phyloP scores from a whole-genome alignment of 805 yeast genomes.

The Pichia exigua region DNA sequence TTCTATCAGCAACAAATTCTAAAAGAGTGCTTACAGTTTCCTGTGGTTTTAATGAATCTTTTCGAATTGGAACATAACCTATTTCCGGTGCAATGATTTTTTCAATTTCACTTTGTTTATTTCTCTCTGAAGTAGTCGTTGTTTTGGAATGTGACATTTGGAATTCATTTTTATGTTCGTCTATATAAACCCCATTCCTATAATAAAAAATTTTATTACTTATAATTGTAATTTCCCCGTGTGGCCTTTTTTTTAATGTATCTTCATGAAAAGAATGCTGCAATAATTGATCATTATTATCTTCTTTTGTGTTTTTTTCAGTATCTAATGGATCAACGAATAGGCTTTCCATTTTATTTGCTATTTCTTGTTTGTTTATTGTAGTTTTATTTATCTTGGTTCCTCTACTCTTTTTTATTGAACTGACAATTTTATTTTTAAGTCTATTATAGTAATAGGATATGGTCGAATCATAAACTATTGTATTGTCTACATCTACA shows the following conservation, averaged over 20 bases:
- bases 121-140: constrained; percentile 1
- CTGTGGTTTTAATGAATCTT: constrained; percentile 13
- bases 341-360: not conserved
- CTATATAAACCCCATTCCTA: not conserved
- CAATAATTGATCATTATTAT: too few relatives aligned
- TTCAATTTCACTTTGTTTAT: constrained; percentile 11
- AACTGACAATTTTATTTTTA: not conserved
- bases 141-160: constrained; percentile 1
- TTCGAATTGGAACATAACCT: constrained; percentile 17
- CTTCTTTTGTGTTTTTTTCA: not conserved
- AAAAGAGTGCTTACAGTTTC: too few relatives aligned
- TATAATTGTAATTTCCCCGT: not conserved
- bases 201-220: not conserved
- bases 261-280: not conserved
- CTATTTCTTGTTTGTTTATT: too few relatives aligned
- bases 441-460: not conserved
- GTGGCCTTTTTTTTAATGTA: not conserved
- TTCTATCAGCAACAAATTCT: not conserved
- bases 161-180: not conserved
- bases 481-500: not conserved
- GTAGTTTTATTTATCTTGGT: too few relatives aligned
- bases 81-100: constrained; percentile 18
- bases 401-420: not conserved
- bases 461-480: not conserved
- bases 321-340: not conserved